Conservation (phyloP, 2,329 filamentous ascomycete species). For the Alternaria solani region DNA sequence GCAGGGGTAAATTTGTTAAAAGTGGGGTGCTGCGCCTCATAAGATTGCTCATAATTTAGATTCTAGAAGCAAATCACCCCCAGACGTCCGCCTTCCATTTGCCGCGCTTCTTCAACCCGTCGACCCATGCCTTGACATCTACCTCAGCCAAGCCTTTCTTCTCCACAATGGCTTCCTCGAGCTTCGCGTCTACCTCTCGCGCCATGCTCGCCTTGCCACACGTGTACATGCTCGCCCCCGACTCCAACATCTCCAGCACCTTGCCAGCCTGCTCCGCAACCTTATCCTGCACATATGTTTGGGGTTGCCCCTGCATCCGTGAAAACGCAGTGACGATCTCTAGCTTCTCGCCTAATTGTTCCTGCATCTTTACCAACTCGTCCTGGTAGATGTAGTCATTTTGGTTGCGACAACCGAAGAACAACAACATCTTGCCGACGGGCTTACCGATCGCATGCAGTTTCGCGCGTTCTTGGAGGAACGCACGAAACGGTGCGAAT, state of each 20-base stretch:
- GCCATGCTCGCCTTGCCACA: slow-evolving; percentile 51
- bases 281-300: slow-evolving; percentile 52
- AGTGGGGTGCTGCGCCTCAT: slow-evolving; percentile 2
- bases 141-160: slow-evolving; percentile 51
- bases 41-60: neutral
- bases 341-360: slow-evolving; percentile 32
- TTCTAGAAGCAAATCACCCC: slow-evolving; percentile 45
- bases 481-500: slow-evolving; percentile 47
- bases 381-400: slow-evolving; percentile 47
- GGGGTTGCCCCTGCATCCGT: slow-evolving; percentile 19
- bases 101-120: slow-evolving; percentile 58
- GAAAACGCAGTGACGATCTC: slow-evolving; percentile 40
- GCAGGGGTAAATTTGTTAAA: slow-evolving; percentile 12
- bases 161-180: slow-evolving; percentile 49
- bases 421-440: slow-evolving; percentile 42
- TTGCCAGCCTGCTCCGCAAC: slow-evolving; percentile 30
- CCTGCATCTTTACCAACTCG: slow-evolving; percentile 33
- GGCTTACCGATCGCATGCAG: slow-evolving; percentile 40
- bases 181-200: slow-evolving; percentile 51
- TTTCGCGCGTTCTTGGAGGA: slow-evolving; percentile 47
- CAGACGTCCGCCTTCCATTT: slow-evolving; percentile 65
- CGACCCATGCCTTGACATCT: slow-evolving; percentile 57
- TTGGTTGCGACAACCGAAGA: slow-evolving; percentile 43
- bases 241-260: slow-evolving; percentile 47
- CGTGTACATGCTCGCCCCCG: slow-evolving; percentile 51